Evolutionary conservation across 495 filamentous ascomycete species (phyloP), one percentile per base, ranked within the genome.

Genomic region (Hyaloscypha finlandica): DNA sequence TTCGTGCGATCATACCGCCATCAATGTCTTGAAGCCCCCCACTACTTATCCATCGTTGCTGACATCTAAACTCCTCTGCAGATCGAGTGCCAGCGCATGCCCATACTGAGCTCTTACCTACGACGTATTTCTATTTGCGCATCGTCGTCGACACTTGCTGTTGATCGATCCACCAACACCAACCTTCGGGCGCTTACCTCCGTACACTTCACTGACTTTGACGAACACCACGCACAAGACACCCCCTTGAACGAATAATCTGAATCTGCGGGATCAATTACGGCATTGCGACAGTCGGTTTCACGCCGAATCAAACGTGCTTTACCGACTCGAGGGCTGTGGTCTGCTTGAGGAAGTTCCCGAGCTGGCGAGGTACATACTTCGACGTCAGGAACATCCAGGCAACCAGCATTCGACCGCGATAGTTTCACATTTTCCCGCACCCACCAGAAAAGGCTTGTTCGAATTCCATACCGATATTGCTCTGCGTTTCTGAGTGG

Each of bases 341-440:
- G 9, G 42, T 14, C 42, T 48, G 42, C 42, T 48, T 19, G 42
- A 48, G 42, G 42, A 48, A 48, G 16, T 14, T 48, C 42, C 11
- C 42, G 16, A 48, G 42, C 16, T 14, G 42, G 42, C 42, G 42
- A 48, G 42, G 42, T 48, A 48, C 42, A 48, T 48, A 48, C 42
- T 19, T 48, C 42, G 39, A 64, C 66, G 55, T 54, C 66, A 60
- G 66, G 66, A 68, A 52, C 55, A 14, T 55, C 57, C 29, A 69
- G 56, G 56, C 67, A 69, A 58, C 67, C 37, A 59, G 54, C 6
- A 61, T 39, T 37, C 30, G 20, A 32, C 31, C 45, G 30, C 56
- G 61, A 55, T 55, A 59, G 67, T 64, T 61, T 64, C 57, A 69
- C 19, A 59, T 59, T 54, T 9, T 53, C 42, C 32, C 35, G 45